A percentile compares a stretch with the other conserved stretches of the same genome.
Evolutionary conservation across 202 grass and related monocot genomes (phyloP).

Genomic region (Dendrocalamus latiflorus): DNA sequence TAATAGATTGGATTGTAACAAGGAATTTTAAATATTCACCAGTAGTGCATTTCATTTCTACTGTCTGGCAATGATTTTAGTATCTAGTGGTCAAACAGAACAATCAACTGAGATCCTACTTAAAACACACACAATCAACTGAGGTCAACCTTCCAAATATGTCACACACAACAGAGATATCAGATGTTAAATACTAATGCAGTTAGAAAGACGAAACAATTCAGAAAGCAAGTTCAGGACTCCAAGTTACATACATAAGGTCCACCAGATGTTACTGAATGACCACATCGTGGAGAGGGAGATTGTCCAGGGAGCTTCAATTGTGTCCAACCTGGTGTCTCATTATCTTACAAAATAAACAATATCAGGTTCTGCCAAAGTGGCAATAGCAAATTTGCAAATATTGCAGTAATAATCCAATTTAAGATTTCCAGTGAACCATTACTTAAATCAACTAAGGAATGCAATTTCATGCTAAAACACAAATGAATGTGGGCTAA

Average conservation of each 20-base stretch:
- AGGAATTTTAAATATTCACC: not conserved
- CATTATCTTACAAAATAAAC: conserved; percentile 60
- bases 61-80: not conserved
- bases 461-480: not conserved
- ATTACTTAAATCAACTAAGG: conserved; percentile 10
- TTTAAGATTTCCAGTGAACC: not conserved
- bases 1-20: not conserved
- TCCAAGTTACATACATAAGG: conserved; percentile 75
- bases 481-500: not conserved
- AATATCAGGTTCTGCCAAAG: not conserved
- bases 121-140: not conserved
- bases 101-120: not conserved
- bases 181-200: not conserved
- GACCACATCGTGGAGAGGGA: conserved; percentile 74
- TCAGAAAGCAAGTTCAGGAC: not conserved
- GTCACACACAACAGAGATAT: not conserved
- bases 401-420: not conserved
- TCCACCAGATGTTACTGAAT: conserved; percentile 88
- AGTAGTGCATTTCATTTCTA: not conserved
- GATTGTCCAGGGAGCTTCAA: conserved; percentile 87
- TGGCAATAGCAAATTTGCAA: not conserved
- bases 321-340: conserved; percentile 87
- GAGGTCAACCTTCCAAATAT: not conserved
- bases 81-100: not conserved
- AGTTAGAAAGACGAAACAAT: not conserved